Evolutionary conservation across 176 grass and related monocot genomes (phyloP).

Genomic region (Oryza punctata): DNA sequence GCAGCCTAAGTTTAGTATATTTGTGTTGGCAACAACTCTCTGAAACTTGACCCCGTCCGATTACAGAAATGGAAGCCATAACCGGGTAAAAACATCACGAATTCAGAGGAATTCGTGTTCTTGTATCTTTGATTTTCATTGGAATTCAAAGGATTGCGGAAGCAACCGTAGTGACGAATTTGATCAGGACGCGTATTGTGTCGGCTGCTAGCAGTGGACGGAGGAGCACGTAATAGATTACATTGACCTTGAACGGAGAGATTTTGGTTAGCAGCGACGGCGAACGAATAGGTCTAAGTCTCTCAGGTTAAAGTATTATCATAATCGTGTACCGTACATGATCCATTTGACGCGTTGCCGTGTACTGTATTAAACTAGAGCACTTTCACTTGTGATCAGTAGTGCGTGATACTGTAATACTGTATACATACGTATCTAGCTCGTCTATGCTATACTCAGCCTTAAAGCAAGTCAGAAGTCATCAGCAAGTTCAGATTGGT

Average conservation of each 20-base stretch:
- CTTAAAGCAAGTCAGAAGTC: not conserved
- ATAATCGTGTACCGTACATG: not conserved
- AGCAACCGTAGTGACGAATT: too few species aligned
- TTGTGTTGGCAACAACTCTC: not conserved
- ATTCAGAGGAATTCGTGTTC: not conserved
- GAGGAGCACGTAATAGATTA: not conserved
- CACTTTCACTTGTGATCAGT: not conserved
- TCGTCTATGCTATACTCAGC: not conserved
- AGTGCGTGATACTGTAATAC: not conserved
- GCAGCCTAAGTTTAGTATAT: not conserved
- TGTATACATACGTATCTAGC: not conserved
- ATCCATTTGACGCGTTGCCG: not conserved
- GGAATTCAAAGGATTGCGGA: not conserved
- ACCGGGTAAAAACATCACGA: not conserved
- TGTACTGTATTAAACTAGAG: not conserved
- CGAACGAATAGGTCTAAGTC: not conserved
- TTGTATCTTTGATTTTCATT: not conserved
- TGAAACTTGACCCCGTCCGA: conserved; percentile 23
- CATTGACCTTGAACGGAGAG: conserved; percentile 32
- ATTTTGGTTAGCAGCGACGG: not conserved
- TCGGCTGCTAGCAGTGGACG: conserved; percentile 8
- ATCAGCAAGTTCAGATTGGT: not conserved
- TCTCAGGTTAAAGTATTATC: not conserved
- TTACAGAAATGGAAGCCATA: not conserved
- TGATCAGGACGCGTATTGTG: not conserved